Evolutionary conservation across 257 asterid species (phyloP).

Genomic region (Cruciata laevipes): DNA sequence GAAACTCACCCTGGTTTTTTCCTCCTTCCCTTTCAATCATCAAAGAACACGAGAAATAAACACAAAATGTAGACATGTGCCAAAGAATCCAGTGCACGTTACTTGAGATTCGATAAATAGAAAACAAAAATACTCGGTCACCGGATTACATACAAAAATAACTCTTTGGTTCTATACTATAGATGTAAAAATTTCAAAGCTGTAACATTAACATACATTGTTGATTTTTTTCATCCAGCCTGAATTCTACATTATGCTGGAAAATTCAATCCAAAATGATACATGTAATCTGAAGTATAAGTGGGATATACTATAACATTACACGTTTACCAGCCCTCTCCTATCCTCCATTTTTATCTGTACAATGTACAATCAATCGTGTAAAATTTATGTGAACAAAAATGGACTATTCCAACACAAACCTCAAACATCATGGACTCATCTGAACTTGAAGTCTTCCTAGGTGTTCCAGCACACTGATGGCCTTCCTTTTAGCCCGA

Average conservation of each 20-base stretch:
- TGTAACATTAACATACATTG: not conserved
- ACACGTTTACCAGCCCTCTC: not conserved
- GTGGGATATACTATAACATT: no score
- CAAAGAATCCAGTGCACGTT: no score
- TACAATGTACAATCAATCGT: not conserved
- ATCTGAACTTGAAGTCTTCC: constrained; percentile 40
- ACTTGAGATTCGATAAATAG: no score
- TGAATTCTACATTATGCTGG: not conserved
- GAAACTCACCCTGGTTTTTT: not conserved
- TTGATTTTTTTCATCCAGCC: not conserved
- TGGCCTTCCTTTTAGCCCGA: constrained; percentile 88
- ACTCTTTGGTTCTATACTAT: not conserved
- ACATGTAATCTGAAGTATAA: no score
- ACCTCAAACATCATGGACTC: constrained; percentile 29
- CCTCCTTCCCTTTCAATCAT: not conserved
- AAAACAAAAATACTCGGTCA: no score
- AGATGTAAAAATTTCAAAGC: not conserved
- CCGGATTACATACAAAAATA: no score
- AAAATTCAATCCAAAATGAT: not conserved
- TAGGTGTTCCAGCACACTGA: constrained; percentile 68
- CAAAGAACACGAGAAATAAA: no score
- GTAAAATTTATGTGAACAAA: not conserved
- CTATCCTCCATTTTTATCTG: not conserved
- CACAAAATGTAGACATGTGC: no score
- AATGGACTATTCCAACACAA: not conserved